phyloP scores from a whole-genome alignment of 2,329 filamentous ascomycete species.

The Fusarium phyllophilum region DNA sequence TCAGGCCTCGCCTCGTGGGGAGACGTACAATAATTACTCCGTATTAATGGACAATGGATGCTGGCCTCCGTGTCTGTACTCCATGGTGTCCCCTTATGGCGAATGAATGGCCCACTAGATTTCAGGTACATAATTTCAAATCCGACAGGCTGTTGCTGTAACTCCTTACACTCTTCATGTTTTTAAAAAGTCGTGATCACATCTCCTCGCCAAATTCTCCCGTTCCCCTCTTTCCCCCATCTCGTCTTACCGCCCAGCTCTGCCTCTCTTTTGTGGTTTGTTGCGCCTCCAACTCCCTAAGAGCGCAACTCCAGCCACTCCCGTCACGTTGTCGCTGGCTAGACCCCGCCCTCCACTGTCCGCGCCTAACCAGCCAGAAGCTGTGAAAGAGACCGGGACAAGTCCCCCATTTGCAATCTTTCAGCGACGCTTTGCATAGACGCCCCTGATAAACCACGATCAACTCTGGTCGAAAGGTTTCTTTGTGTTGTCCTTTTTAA shows the following conservation, averaged over 20 bases:
- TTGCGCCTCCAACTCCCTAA: constrained; percentile 29
- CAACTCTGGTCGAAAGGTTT: constrained; percentile 6
- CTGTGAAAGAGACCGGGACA: constrained; percentile 36
- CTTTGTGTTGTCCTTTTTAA: constrained; percentile 2
- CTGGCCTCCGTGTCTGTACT: constrained; percentile 1
- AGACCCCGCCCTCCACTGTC: constrained; percentile 44
- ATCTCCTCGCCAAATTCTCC: constrained; percentile 1
- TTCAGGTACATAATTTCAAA: constrained; percentile 37
- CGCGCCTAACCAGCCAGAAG: constrained; percentile 44
- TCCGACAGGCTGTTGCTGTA: constrained; percentile 2
- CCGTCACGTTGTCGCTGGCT: constrained; percentile 43
- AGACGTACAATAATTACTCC: constrained; percentile 33
- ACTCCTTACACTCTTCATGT: constrained; percentile 4
- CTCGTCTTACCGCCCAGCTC: constrained; percentile 28
- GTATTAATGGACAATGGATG: constrained; percentile 23
- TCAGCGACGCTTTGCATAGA: constrained; percentile 33
- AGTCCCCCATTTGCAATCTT: constrained; percentile 27
- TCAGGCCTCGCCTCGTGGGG: constrained; percentile 19
- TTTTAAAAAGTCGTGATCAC: constrained; percentile 14
- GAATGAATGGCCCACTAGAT: constrained; percentile 32
- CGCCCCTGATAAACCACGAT: constrained; percentile 19
- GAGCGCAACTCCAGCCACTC: constrained; percentile 42
- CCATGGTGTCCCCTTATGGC: constrained; percentile 22
- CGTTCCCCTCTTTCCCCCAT: constrained; percentile 8
- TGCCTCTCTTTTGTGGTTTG: constrained; percentile 9